These are phyloP conservation scores for Diacronema lutheri DNA, from an alignment of 78 protist species.

Conservation along the genomic window DNA sequence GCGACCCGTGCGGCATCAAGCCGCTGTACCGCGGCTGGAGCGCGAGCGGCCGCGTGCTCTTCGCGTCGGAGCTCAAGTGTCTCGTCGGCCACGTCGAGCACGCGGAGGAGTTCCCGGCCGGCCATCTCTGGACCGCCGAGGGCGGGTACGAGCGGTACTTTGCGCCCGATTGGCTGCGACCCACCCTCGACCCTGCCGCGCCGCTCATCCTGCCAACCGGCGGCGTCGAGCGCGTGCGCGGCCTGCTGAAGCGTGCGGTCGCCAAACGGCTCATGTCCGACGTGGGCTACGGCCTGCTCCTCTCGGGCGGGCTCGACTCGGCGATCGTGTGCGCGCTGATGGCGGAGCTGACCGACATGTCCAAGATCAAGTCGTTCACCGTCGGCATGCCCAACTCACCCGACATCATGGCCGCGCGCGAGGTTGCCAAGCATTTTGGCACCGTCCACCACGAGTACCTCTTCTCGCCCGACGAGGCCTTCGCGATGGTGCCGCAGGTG, in stretches of 20 bases:
- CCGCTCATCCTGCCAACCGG: neutral
- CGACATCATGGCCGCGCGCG: slow-evolving; percentile 38
- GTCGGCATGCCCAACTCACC: slow-evolving; percentile 35
- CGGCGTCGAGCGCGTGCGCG: neutral
- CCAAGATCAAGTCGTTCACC: slow-evolving; percentile 17
- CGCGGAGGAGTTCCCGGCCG: slow-evolving; percentile 18
- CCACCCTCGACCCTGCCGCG: neutral
- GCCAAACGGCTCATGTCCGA: slow-evolving; percentile 41
- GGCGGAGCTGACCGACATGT: neutral
- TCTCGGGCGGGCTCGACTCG: slow-evolving; percentile 25
- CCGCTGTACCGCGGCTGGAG: slow-evolving; percentile 32
- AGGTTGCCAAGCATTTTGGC: slow-evolving; percentile 23
- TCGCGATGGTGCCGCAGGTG: slow-evolving; percentile 26
- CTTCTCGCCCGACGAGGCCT: slow-evolving; percentile 38
- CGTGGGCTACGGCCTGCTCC: slow-evolving; percentile 33
- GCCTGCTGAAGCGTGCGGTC: neutral
- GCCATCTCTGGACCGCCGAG: slow-evolving; percentile 26
- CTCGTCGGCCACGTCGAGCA: neutral
- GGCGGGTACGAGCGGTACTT: neutral
- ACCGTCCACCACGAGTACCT: slow-evolving; percentile 44
- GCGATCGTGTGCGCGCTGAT: neutral
- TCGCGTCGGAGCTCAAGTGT: slow-evolving; percentile 33
- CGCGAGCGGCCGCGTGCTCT: slow-evolving; percentile 14
- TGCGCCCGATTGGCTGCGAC: slow-evolving; percentile 16
- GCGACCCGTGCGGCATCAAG: slow-evolving; percentile 39